A percentile compares a stretch with the other conserved stretches of the same genome.
These are phyloP conservation scores for Amauroascus niger DNA, from an alignment of 2,329 filamentous ascomycete species.

Conservation along the genomic window DNA sequence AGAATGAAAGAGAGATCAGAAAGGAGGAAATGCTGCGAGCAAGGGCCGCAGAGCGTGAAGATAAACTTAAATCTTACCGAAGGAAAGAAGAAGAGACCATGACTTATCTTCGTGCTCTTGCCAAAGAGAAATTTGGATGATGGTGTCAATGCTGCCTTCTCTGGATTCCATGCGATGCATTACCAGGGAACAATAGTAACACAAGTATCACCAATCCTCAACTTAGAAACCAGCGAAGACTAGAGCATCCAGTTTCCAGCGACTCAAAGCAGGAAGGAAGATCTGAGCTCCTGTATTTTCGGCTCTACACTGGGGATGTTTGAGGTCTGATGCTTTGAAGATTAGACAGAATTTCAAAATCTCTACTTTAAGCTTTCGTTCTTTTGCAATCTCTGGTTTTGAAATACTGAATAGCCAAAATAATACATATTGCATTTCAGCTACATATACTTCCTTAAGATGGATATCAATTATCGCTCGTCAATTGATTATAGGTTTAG, in stretches of 20 bases:
- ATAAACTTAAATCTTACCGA: slow-evolving; percentile 58
- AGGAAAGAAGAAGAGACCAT: slow-evolving; percentile 78
- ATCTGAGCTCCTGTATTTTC: too few species aligned
- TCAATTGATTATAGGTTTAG: slow-evolving; percentile 6
- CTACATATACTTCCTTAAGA: slow-evolving; percentile 13
- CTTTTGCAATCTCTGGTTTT: background rate
- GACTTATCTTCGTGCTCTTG: slow-evolving; percentile 67
- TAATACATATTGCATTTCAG: background rate
- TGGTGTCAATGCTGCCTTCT: background rate
- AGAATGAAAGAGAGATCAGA: slow-evolving; percentile 72
- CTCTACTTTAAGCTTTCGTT: background rate
- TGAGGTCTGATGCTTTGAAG: too few species aligned
- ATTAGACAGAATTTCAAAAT: too few species aligned
- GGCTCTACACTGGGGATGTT: too few species aligned
- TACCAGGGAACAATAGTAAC: too few species aligned
- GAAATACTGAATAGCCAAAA: too few species aligned
- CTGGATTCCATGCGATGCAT: background rate
- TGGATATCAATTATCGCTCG: background rate
- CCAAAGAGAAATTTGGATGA: slow-evolving; percentile 65
- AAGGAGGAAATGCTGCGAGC: slow-evolving; percentile 72
- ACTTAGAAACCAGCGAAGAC: too few species aligned
- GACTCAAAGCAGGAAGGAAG: too few species aligned
- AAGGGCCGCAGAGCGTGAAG: slow-evolving; percentile 67
- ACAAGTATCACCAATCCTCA: too few species aligned
- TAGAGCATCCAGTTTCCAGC: too few species aligned